Evolutionary conservation across 441 rosid species (phyloP), one percentile per base, ranked within the genome.

Genomic region (Arabidopsis hybrid): DNA sequence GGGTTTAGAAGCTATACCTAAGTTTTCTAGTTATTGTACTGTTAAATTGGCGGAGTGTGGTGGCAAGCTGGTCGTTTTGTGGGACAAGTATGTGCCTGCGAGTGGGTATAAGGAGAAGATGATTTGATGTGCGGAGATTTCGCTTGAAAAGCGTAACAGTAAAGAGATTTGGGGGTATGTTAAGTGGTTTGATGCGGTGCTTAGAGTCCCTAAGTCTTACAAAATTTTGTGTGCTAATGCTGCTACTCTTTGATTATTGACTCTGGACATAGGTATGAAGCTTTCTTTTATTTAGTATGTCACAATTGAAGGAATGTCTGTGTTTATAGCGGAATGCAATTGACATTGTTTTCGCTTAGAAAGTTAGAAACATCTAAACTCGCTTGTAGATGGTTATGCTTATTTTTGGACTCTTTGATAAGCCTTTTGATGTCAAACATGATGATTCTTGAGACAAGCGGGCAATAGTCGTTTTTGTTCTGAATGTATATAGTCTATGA

Each of bases 71-170:
- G 45, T 18, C 8, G 46, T 59, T 16, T 9, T 59, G n/a, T 59
- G 64, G 46, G 45, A 59, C 9, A 36, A 5, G 31, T 16, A 38
- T 59, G 6, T 2, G 2, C 2, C 4, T 5, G 26, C 32, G 9
- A 59, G n/a, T 59, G 31, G 5, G 7, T 16, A 17, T 5, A 10
- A 38, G 5, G 26, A 38, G 3, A 59, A 10, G 13, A 6, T 38
- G 31, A 36, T 59, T 36, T 59, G 46, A 46, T 59, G 64, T 6
- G 46, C 64, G 2, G 63, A 14, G 8, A 59, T 59, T 36, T 12
- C 0, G 14, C 46, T 59, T 59, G 45, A 36, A 17, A 38, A 5
- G 5, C 12, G 4, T 0, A 36, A 6, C 9, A 36, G 4, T 29
- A 8, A 6, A 7, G 57, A 52, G 57, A 7, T 26, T 5, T 12